Evolutionary conservation across 306 rosid species (phyloP), one percentile per base, ranked within the genome.

Genomic region (Medicago ruthenica): DNA sequence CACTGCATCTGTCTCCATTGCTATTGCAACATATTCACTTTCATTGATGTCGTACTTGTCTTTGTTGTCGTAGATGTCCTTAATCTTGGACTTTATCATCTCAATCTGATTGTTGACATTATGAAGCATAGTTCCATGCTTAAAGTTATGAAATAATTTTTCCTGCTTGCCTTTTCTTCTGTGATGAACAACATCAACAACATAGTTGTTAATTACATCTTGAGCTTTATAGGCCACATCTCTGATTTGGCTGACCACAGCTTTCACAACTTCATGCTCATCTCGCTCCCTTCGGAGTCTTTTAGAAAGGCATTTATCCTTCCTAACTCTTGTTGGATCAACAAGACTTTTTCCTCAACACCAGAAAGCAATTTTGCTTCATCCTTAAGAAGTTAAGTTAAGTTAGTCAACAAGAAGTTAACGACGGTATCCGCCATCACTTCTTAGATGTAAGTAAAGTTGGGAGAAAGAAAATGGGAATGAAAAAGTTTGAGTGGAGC

Each of bases 391-490:
- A 80, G 39, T 9, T 17, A 48, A 0, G 76, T 14, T 71, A 80
- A 36, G 50, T 67, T 67, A 22, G 59, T n/a, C 1, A 67, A 1
- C 39, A 80, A 22, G 2, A 74, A 67, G 40, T 3, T 1, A 36
- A 80, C 76, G 6, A 58, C 76, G 13, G 39, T 8, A 21, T 67
- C 80, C 6, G 57, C 83, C 83, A 80, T 79, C 17, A 50, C 55
- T n/a, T 40, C 45, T 40, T 8, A 40, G 11, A 24, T 1, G 27
- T 24, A 24, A 24, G 27, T 24, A 24, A 1, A 24, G 1, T 1
- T 24, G 1, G 27, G 3, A 24, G 3, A 24, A 24, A n/a, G n/a
- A n/a, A n/a, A n/a, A n/a, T n/a, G n/a, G n/a, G 27, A 24, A 24
- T 24, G 3, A 24, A 24, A 24, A 24, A n/a, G n/a, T n/a, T n/a